Base-by-base conservation (phyloP, 1,284 basidiomycete genomes). In the Wolfiporia cocos region DNA sequence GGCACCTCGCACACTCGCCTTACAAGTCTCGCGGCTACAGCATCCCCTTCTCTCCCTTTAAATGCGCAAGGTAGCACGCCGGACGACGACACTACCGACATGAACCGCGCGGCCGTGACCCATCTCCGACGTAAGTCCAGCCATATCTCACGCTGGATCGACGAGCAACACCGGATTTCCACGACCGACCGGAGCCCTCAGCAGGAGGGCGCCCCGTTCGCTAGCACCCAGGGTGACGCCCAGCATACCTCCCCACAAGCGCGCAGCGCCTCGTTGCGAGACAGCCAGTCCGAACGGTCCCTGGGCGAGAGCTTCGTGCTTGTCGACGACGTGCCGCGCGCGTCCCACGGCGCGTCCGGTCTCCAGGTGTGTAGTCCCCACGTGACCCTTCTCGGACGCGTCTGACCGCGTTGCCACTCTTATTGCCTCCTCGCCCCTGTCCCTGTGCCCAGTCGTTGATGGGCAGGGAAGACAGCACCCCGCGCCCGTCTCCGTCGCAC, bases 111-210 rank as follows among this genome's bases (percentile, higher is more conserved):
- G 14, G 24, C 45, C 18, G 49, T 47, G 10, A 43, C 29, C 19
- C 59, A 57, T 14, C 51, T 65, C 42, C 58, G 58, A 12, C 66
- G 66, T 41, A 74, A 75, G 36, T 75, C 79, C 10, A 81, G 78
- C 57, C 71, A 76, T 56, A 67, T 86, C 43, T 71, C 80, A 51
- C 76, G 72, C 46, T 86, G 84, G 84, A 75, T 86, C 37, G 64
- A 70, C 33, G 80, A 85, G 35, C 78, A 84, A 56, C 76, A 76
- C 47, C 46, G 51, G 34, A 52, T 50, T 20, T 21, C 44, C 3
- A 34, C 43, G n/a, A 26, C 30, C 46, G 34, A 34, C 39, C 38
- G 39, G 26, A 43, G 43, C 30, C 37, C 49, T 19, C 43, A 43
- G n/a, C n/a, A n/a, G n/a, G n/a, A n/a, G n/a, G n/a, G n/a, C n/a